phyloP scores from a whole-genome alignment of 2,329 filamentous ascomycete genomes.

The Pestalotiopsis sp. region DNA sequence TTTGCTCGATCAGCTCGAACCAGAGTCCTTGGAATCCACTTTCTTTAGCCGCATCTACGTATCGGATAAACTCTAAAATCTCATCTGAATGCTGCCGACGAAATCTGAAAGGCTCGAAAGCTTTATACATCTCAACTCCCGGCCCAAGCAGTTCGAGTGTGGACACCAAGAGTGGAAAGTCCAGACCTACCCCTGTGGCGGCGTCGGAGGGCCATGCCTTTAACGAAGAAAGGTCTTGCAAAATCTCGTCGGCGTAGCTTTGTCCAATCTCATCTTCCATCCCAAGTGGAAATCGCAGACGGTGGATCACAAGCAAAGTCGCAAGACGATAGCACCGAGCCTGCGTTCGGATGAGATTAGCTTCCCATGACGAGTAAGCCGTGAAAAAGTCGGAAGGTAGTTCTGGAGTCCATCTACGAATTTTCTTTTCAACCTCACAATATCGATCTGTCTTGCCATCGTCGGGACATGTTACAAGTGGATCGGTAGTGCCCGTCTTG shows the following conservation, averaged over 20 bases:
- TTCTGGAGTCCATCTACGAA: slow-evolving; percentile 15
- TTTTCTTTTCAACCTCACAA: slow-evolving; percentile 11
- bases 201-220: slow-evolving; percentile 9
- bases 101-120: slow-evolving; percentile 8
- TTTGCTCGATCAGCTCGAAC: slow-evolving; percentile 15
- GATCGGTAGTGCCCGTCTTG: slow-evolving; percentile 13
- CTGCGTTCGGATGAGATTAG: slow-evolving; percentile 31
- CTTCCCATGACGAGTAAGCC: slow-evolving; percentile 26
- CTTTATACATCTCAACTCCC: background rate
- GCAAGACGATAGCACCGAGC: slow-evolving; percentile 32
- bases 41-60: background rate
- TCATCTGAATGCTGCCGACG: slow-evolving; percentile 3
- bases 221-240: slow-evolving; percentile 10
- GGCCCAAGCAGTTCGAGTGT: slow-evolving; percentile 8
- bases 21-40: slow-evolving; percentile 15
- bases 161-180: slow-evolving; percentile 13
- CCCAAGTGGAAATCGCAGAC: slow-evolving; percentile 32
- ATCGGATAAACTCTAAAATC: slow-evolving; percentile 9
- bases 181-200: background rate
- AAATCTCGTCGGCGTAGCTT: slow-evolving; percentile 9
- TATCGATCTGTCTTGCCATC: slow-evolving; percentile 12
- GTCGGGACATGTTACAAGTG: background rate
- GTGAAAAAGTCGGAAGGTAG: slow-evolving; percentile 18
- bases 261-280: slow-evolving; percentile 22
- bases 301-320: slow-evolving; percentile 31